These are phyloP conservation scores for Diplodia corticola DNA, from an alignment of 2,329 filamentous ascomycete species.

Conservation along the genomic window DNA sequence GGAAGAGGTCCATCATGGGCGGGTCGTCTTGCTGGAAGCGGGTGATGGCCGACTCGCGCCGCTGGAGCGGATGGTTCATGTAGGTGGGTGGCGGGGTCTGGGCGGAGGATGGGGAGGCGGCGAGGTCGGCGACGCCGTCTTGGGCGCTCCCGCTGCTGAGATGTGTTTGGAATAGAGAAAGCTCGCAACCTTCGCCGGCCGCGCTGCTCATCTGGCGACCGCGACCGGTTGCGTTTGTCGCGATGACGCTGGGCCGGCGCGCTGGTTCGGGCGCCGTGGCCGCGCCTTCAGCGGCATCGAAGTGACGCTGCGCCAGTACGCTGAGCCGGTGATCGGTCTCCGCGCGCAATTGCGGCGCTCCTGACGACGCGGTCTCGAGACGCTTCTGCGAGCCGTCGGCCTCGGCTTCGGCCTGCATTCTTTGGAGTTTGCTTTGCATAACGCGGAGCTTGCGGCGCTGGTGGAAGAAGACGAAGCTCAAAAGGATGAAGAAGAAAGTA, in stretches of 20 bases:
- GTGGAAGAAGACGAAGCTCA: neutral
- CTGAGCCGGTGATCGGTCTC: constrained; percentile 12
- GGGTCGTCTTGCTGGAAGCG: neutral
- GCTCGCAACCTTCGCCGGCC: constrained; percentile 11
- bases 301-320: neutral
- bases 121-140: neutral
- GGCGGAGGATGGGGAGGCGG: neutral
- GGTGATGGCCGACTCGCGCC: neutral
- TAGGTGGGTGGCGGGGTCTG: neutral
- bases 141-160: neutral
- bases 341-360: neutral
- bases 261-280: neutral
- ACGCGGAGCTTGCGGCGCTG: constrained; percentile 2
- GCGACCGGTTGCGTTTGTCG: neutral
- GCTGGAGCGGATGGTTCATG: neutral
- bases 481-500: neutral
- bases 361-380: neutral
- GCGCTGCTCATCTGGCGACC: neutral
- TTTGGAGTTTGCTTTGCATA: constrained; percentile 7
- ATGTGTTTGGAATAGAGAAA: constrained; percentile 3
- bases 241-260: neutral
- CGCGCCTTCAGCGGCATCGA: neutral
- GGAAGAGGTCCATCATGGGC: neutral
- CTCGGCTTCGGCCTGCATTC: neutral
- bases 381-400: constrained; percentile 5